Base-by-base conservation (phyloP, 2,329 filamentous ascomycete species). In the Onygenales sp. region DNA sequence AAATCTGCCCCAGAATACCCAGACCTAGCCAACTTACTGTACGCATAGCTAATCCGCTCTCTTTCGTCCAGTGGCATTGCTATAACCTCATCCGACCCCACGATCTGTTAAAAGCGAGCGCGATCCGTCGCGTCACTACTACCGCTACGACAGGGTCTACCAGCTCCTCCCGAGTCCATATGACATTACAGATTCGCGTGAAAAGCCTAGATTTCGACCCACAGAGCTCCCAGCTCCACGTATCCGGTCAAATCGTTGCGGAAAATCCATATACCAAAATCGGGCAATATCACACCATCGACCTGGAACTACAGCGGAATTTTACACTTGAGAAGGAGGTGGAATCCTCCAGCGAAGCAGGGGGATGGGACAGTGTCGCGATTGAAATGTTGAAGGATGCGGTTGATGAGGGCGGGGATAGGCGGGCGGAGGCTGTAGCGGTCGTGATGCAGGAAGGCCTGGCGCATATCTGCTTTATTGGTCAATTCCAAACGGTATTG, bases 361-460 rank as follows among this genome's bases (percentile, higher is more conserved):
- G 66, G 39, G 81, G 90, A 42, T 98, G 93, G 93, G 93, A 98
- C 69, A 91, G 86, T 60, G 84, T 98, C 9, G 88, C 91, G 3
- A 74, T 86, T 47, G 84, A 87, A 55, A 85, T 87, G 45, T 78
- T 98, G 9, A 77, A 81, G 53, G 88, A 95, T 67, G 86, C 90
- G 0, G 78, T 92, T 11, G 84, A 88, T 61, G 83, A 87, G 60
- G 61, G 70, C 1, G 69, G 70, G 3, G 85, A 88, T 59, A 84
- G 85, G 63, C 84, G 87, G 57, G 90, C 89, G 1, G 86, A 92
- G 57, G 79, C 95, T 14, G 88, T 90, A 52, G 92, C 93, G 0
- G 85, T 97, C 0, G 87, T 97, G 27, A 92, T 98, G 86, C 88
- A 95, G 62, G 92, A 97, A 58, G 75, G 73, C 1, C 51, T 77